phyloP scores from a whole-genome alignment of 192 early-diverging fungal genomes.

The Coemansia aciculifera region DNA sequence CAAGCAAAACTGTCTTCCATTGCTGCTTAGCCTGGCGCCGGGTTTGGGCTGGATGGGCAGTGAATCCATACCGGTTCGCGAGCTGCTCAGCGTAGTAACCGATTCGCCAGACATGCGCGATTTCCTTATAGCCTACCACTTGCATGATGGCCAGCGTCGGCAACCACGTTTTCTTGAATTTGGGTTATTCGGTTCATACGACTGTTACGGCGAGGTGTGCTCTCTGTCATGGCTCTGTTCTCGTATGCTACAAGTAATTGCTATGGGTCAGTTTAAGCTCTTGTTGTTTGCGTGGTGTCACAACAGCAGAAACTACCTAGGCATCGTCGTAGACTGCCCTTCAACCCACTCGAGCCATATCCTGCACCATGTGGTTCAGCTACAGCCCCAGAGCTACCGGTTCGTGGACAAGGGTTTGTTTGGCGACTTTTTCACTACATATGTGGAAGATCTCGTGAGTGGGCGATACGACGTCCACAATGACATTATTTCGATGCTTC shows the following conservation, averaged over 20 bases:
- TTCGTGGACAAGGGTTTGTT: conserved; percentile 42
- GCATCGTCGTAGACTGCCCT: conserved; percentile 36
- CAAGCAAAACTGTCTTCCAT: conserved; percentile 1
- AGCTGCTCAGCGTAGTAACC: conserved; percentile 40
- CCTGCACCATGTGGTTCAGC: conserved; percentile 46
- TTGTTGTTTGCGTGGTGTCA: conserved; percentile 49
- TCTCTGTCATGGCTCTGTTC: conserved; percentile 47
- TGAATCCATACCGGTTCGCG: conserved; percentile 34
- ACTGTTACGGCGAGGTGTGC: conserved; percentile 47
- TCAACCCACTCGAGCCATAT: neutral
- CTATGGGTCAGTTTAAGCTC: conserved; percentile 28
- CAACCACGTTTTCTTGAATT: conserved; percentile 18
- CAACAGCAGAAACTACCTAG: conserved; percentile 40
- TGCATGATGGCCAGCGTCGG: conserved; percentile 49
- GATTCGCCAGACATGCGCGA: conserved; percentile 45
- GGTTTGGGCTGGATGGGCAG: conserved; percentile 44
- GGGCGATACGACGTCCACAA: conserved; percentile 29
- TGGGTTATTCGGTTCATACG: conserved; percentile 48
- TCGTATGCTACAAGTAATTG: conserved; percentile 46
- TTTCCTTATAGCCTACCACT: conserved; percentile 48
- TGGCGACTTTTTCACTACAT: conserved; percentile 36
- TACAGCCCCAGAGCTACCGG: conserved; percentile 41
- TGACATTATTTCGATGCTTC: conserved; percentile 36
- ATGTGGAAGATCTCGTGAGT: conserved; percentile 27
- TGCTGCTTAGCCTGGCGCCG: conserved; percentile 38